Evolutionary conservation across 306 rosid species (phyloP), one percentile per base, ranked within the genome.

Genomic region (Medicago lupulina): DNA sequence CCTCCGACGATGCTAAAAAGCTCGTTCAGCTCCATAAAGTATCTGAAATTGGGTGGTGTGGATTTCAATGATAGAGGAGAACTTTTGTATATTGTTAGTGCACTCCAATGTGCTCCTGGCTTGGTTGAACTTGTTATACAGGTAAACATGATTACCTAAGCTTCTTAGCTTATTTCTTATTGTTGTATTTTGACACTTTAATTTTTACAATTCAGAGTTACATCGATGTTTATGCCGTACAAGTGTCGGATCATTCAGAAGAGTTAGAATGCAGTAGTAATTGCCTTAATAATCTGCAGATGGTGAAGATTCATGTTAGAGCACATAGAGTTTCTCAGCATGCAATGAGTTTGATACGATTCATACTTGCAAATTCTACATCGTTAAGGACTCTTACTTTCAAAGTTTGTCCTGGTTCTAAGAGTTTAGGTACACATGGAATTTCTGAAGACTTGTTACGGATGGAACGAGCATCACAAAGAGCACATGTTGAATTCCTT

Each of bases 61-160:
- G 0, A 36, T 81, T 75, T 75, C 19, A 2, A 3, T 25, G 5
- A n/a, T 1, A 5, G 2, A 17, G 11, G 0, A 8, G 67, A 68
- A 16, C 36, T 69, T 61, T 10, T 13, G 18, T 55, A 49, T 7
- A 12, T 39, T 50, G 3, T 14, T 49, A 36, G 36, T 39, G 43
- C 75, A 14, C 72, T 75, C 36, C 18, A 58, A 69, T 75, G 68
- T 51, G 54, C 58, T 69, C 53, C 68, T 10, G 38, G 14, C 67
- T 19, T 75, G 77, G 34, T 23, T 25, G 17, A 61, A 41, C 67
- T 75, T 62, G 8, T 12, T 16, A 55, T 80, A 54, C 17, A 46
- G 51, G 76, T 80, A 15, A 55, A 40, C 6, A 55, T 19, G 7
- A 55, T 9, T 55, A 55, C 15, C 62, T 55, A 36, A 54, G 9